A percentile compares a stretch with the other conserved stretches of the same genome.
Conservation (phyloP, 257 asterid species). For the Solanum lignicaule region DNA sequence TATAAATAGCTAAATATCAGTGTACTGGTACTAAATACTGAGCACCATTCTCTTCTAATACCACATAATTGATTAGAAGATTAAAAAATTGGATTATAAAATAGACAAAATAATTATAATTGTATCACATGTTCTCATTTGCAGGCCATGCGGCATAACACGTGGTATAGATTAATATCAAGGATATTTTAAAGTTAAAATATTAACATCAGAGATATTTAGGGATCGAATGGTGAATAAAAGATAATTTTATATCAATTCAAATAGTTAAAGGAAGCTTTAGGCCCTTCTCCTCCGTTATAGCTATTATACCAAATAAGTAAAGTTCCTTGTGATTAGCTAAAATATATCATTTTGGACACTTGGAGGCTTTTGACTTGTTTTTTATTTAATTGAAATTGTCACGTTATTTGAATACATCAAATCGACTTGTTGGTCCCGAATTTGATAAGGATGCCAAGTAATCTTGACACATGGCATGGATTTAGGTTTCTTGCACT, state of each 20-base stretch:
- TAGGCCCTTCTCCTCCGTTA: too few relatives aligned
- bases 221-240: accelerated
- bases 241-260: background rate
- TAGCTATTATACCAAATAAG: background rate
- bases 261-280: too few relatives aligned
- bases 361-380: too few relatives aligned
- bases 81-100: background rate
- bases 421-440: background rate
- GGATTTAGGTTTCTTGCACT: background rate
- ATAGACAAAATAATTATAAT: background rate
- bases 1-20: background rate
- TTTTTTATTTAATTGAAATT: too few relatives aligned
- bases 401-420: background rate
- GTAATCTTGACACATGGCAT: background rate
- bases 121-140: background rate
- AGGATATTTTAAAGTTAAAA: too few relatives aligned
- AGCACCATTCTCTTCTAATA: background rate
- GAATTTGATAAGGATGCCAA: background rate
- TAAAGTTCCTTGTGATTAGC: background rate
- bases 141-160: background rate
- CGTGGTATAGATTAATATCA: background rate
- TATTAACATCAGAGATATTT: accelerated
- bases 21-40: background rate
- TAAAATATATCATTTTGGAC: too few relatives aligned
- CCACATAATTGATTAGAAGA: background rate